Base-by-base conservation (phyloP, 345 rosid species). In the Kandelia obovata region DNA sequence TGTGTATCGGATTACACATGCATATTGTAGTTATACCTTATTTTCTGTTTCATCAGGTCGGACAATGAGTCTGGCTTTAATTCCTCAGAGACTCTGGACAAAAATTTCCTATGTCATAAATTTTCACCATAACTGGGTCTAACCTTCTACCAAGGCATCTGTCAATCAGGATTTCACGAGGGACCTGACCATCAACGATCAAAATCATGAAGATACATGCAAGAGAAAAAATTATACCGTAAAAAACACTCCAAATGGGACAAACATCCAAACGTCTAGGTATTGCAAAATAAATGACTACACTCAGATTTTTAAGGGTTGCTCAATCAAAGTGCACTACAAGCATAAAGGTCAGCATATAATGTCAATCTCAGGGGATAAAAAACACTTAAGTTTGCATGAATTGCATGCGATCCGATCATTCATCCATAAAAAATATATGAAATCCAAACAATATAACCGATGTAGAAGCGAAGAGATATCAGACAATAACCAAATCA, bases 1-100 rank as follows among this genome's bases (percentile, higher is more conserved):
- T 31, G 1, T 20, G 2, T 27, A 21, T 58, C 58, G 20, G 32
- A 31, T 5, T n/a, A 32, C 34, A 35, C 25, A 16, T 5, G 56
- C 46, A 56, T 16, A 32, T 19, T 37, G 57, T 28, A 31, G 58
- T 37, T 73, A 73, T 68, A 88, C 97, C 71, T 91, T 93, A 76
- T 87, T 88, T 77, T 87, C 89, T 6, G 92, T 93, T 79, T 93
- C 98, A 84, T 93, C 97, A 30, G 96, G 82, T 69, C 92, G 96
- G 58, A 85, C 86, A 17, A 83, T 67, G 56, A 89, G 89, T 78
- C 96, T 89, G 77, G 78, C 91, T 82, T 85, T 89, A 32, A 93
- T 76, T 79, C 90, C 43, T 88, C 84, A 21, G 21, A 0, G 83
- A 81, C 74, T 83, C 90, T 7, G 92, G 98, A 67, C 88, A 94